Base-by-base conservation (phyloP, 2,329 filamentous ascomycete species). In the Esteya vermicola region DNA sequence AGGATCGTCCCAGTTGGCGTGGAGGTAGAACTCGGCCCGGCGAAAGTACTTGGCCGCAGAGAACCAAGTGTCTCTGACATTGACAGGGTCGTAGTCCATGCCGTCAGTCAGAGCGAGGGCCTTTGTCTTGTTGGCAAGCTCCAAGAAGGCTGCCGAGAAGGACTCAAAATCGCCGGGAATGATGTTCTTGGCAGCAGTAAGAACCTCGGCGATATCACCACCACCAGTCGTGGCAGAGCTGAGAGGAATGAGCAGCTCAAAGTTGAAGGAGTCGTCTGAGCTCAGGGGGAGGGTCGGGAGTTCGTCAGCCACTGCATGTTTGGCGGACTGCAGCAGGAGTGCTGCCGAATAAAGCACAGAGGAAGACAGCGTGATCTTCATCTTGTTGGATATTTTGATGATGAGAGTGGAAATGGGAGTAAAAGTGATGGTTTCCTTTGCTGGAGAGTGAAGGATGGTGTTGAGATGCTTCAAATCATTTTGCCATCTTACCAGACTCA, bases 21-120 rank as follows among this genome's bases (percentile, higher is more conserved):
- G 56, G 12, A 60, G 47, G 49, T 49, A 61, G 48, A 59, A 59
- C 43, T 58, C 57, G 19, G 59, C 56, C 3, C 44, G 41, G 31
- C 57, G 56, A 47, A 52, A 61, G 49, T 62, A 62, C 16, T 42
- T 52, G 8, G 58, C 45, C 3, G 53, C 56, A 10, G 49, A 49
- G 46, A 61, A 61, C 33, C 50, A 50, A 8, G 50, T 49, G 39
- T 58, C 53, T 16, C 53, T 48, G 18, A 43, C 48, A 4, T 50
- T 52, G 31, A 52, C 43, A 6, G 52, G 48, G 21, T 49, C 40
- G 18, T 36, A 30, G 4, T 16, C 41, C 3, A 43, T 16, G 33
- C 53, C 45, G 27, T 52, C 49, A 7, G 45, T 37, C 8, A 40
- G 34, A 6, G 50, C 46, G 6, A 28, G 32, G 18, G 31, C 26